phyloP scores from a whole-genome alignment of 2,329 filamentous ascomycete species.

The Magnaporthiopsis rhizophila region DNA sequence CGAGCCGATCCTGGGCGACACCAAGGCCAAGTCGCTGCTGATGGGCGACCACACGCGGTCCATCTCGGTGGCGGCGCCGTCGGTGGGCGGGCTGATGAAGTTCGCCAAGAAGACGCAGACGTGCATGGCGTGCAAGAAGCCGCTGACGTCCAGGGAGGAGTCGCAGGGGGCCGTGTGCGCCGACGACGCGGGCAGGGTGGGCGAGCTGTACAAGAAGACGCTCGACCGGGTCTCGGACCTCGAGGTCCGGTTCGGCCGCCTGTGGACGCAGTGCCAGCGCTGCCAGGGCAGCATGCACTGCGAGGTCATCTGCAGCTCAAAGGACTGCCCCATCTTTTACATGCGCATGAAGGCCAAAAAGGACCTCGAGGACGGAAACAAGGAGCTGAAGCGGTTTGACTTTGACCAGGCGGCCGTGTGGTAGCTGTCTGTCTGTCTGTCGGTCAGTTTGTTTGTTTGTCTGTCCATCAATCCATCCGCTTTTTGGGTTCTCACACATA shows the following conservation, averaged over 20 bases:
- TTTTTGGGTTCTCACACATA: neutral
- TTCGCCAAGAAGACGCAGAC: conserved; percentile 97
- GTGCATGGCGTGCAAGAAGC: conserved; percentile 99
- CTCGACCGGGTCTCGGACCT: conserved; percentile 83
- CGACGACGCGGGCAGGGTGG: conserved; percentile 75
- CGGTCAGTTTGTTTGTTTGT: no score
- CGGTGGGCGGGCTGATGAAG: conserved; percentile 92
- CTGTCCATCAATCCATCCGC: no score
- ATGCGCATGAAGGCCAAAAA: conserved; percentile 99
- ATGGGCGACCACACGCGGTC: conserved; percentile 92
- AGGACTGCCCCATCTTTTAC: conserved; percentile 98
- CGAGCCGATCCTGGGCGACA: conserved; percentile 89
- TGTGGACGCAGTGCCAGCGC: conserved; percentile 97
- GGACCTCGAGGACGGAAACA: conserved; percentile 90
- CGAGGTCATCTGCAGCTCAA: conserved; percentile 93
- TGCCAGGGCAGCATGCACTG: conserved; percentile 98
- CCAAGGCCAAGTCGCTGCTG: conserved; percentile 72
- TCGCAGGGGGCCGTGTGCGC: conserved; percentile 70
- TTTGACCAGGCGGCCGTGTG: conserved; percentile 64
- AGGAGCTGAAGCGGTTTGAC: conserved; percentile 85
- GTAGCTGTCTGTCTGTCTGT: conserved; percentile 21
- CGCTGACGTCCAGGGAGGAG: conserved; percentile 71
- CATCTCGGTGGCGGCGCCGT: conserved; percentile 86
- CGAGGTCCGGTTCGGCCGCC: conserved; percentile 81
- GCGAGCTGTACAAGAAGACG: conserved; percentile 90